These are phyloP conservation scores for Solanum chacoense DNA, from an alignment of 305 asterid species.

Conservation along the genomic window DNA sequence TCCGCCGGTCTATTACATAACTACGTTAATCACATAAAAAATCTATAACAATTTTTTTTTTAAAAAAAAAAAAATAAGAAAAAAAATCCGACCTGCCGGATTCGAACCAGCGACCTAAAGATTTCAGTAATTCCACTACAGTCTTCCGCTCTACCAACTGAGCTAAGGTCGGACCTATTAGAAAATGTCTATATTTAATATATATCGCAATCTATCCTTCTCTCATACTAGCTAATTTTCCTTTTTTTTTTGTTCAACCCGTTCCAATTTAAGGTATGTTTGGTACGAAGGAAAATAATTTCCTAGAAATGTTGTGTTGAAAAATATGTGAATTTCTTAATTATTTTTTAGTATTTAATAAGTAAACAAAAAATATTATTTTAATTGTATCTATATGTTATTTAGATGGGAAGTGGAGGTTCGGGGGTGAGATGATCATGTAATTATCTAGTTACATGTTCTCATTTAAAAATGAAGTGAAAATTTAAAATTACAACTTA, in stretches of 20 bases:
- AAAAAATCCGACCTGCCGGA: slow-evolving; percentile 77
- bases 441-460: too few species aligned
- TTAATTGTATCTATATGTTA: too few species aligned
- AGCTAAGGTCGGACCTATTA: slow-evolving; percentile 93
- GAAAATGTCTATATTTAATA: too few species aligned
- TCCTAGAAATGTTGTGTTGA: neutral
- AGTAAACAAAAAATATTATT: neutral
- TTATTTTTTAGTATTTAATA: neutral
- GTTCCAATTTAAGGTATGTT: neutral
- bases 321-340: neutral
- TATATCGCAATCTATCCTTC: neutral
- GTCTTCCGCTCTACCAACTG: slow-evolving; percentile 99
- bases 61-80: too few species aligned
- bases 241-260: neutral
- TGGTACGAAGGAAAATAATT: neutral
- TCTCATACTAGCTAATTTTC: too few species aligned
- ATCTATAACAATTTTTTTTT: too few species aligned
- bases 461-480: too few species aligned
- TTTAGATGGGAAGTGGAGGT: neutral
- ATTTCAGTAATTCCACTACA: slow-evolving; percentile 52
- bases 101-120: slow-evolving; percentile 97
- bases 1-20: too few species aligned
- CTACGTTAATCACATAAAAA: neutral
- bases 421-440: neutral
- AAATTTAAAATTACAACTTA: neutral